Evolutionary conservation across 306 rosid species (phyloP).

Genomic region (Cucurbita pepo): DNA sequence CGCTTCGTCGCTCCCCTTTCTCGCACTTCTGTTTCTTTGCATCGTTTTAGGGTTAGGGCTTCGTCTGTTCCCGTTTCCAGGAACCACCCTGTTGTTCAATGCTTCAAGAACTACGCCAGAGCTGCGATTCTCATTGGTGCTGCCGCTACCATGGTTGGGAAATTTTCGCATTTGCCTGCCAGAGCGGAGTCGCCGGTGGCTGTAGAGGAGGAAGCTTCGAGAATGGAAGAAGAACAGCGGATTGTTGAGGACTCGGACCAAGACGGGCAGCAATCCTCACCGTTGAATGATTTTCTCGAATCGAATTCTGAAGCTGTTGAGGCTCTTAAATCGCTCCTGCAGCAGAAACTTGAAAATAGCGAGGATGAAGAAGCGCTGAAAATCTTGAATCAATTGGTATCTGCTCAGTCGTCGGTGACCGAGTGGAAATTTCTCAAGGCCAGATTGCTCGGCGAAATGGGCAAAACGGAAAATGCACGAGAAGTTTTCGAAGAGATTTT

Average conservation of each 20-base stretch:
- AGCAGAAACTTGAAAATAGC: conserved; percentile 61
- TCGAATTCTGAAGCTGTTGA: conserved; percentile 41
- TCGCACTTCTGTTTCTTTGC: not conserved
- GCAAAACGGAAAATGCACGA: conserved; percentile 35
- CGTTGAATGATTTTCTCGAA: conserved; percentile 40
- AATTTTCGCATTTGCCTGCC: conserved; percentile 36
- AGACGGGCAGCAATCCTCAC: conserved; percentile 15
- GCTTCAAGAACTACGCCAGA: conserved; percentile 33
- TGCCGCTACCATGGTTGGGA: conserved; percentile 26
- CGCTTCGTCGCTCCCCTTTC: conserved; percentile 8
- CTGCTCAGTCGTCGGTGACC: conserved; percentile 42
- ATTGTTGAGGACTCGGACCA: not conserved
- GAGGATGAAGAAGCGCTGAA: conserved; percentile 58
- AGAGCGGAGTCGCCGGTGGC: conserved; percentile 36
- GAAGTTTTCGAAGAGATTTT: conserved; percentile 50
- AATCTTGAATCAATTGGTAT: conserved; percentile 32
- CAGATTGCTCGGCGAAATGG: conserved; percentile 33
- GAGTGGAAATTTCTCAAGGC: conserved; percentile 81
- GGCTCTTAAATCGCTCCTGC: conserved; percentile 56
- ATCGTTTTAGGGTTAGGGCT: conserved; percentile 22
- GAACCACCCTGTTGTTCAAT: conserved; percentile 14
- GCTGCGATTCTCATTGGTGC: conserved; percentile 41
- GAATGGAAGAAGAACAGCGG: conserved; percentile 3
- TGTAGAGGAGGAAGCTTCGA: conserved; percentile 14
- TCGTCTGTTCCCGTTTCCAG: conserved; percentile 6